These are phyloP conservation scores for Avena eriantha DNA, from an alignment of 176 grass and related monocot species.

Conservation along the genomic window DNA sequence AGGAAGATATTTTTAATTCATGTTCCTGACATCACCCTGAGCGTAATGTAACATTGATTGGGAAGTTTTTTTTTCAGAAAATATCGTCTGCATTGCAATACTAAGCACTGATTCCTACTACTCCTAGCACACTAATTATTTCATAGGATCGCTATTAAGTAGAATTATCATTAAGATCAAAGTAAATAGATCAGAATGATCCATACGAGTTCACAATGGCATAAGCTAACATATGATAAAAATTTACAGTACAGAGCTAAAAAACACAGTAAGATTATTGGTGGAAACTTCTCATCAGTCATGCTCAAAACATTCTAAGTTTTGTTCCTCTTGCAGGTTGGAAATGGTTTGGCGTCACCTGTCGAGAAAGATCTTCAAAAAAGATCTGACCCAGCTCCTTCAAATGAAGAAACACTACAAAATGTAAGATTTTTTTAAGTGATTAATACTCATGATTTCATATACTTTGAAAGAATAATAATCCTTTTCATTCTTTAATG, in stretches of 20 bases:
- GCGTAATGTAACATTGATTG: neutral
- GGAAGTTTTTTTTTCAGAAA: neutral
- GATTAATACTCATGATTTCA: neutral
- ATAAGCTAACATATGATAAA: neutral
- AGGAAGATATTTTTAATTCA: neutral
- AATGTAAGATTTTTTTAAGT: slow-evolving; percentile 34
- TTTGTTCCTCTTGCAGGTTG: slow-evolving; percentile 34
- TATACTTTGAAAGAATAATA: slow-evolving; percentile 26
- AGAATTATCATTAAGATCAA: slow-evolving; percentile 28
- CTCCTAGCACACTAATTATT: slow-evolving; percentile 14
- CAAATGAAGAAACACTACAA: slow-evolving; percentile 33
- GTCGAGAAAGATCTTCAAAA: slow-evolving; percentile 28
- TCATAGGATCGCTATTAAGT: slow-evolving; percentile 19
- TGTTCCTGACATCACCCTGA: slow-evolving; percentile 1
- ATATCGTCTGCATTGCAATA: neutral
- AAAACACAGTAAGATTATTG: slow-evolving; percentile 19
- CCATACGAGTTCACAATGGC: neutral
- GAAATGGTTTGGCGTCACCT: slow-evolving; percentile 37
- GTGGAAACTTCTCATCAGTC: neutral
- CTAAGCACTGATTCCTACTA: neutral
- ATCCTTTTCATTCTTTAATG: neutral
- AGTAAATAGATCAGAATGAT: slow-evolving; percentile 21
- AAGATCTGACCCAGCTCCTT: slow-evolving; percentile 31
- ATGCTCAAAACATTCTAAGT: neutral
- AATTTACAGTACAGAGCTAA: neutral